Conservation (phyloP, 768 basidiomycete genomes). For the Tulasnella sp. region DNA sequence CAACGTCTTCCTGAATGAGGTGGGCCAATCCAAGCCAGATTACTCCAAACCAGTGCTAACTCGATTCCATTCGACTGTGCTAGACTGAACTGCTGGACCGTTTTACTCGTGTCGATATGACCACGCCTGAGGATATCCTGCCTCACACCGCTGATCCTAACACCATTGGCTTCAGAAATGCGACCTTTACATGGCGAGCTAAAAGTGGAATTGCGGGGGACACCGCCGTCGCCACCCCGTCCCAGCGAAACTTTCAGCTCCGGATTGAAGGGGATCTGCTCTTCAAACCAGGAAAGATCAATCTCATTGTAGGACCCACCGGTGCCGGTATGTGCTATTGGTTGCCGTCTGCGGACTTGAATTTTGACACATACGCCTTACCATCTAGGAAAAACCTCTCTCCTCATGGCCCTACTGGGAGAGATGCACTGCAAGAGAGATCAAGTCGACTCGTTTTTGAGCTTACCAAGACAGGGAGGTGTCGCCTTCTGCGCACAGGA, state of each 20-base stretch:
- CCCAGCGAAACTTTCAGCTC: constrained; percentile 31
- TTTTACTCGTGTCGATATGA: constrained; percentile 17
- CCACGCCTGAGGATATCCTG: constrained; percentile 8
- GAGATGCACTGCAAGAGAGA: constrained; percentile 30
- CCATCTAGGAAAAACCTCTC: constrained; percentile 16
- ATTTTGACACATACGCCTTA: neutral
- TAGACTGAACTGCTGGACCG: constrained; percentile 30
- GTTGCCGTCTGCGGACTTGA: too few relatives aligned
- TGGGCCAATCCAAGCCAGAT: constrained; percentile 6
- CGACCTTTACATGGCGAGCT: constrained; percentile 41
- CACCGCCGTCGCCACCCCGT: constrained; percentile 34
- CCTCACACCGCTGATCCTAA: constrained; percentile 15
- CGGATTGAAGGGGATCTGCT: constrained; percentile 26
- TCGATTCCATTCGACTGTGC: neutral
- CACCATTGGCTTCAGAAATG: constrained; percentile 26
- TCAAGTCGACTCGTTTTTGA: constrained; percentile 46
- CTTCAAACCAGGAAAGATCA: constrained; percentile 29
- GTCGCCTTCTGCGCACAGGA: constrained; percentile 77
- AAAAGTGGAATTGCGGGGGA: constrained; percentile 32
- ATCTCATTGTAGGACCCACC: constrained; percentile 29
- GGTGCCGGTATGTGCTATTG: constrained; percentile 20
- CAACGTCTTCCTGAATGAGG: constrained; percentile 36
- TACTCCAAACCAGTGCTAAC: neutral
- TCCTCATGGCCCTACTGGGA: constrained; percentile 28
- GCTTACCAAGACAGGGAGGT: constrained; percentile 54